Base-by-base conservation (phyloP, 2,329 filamentous ascomycete genomes). In the Apiospora koreana region DNA sequence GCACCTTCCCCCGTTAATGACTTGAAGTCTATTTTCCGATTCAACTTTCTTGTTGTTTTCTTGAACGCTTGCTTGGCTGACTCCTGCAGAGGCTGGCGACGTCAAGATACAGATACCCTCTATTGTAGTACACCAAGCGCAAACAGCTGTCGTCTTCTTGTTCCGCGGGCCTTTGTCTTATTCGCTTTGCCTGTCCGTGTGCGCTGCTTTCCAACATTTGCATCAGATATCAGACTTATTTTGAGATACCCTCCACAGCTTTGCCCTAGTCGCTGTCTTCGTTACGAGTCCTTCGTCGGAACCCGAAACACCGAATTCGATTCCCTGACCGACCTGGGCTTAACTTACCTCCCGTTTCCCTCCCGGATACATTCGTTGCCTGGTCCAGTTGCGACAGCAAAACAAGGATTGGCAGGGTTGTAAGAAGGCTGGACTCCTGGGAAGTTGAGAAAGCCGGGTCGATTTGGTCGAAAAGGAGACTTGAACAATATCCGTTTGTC, bases 191-290 rank as follows among this genome's bases (percentile, higher is more conserved):
- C 54, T 62, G 54, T 21, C 31, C 54, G n/a, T 62, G 31, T 62
- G 54, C 54, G 31, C 54, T 62, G 73, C 74, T 76, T 72, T 71
- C 72, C 71, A 74, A 73, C 74, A 73, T 75, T 75, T 73, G 69
- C 71, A 74, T 74, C 71, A 69, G 68, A 48, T 21, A 72, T 76
- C 74, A 75, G 73, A 73, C 71, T 75, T 74, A 74, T 73, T 69
- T 71, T 65, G 70, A 73, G 72, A 76, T 73, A 74, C 73, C 73
- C 73, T 72, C n/a, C 62, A 71, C 70, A 69, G 50, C 48, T 71
- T 70, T 72, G 70, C 54, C 54, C 54, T 35, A n/a, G 54, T 62
- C 54, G 54, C 54, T n/a, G 8, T 62, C 31, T 38, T 62, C 28
- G 54, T n/a, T 28, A n/a, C 18, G 38, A 12, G 54, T 38, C 54